Evolutionary conservation across 805 yeast genomes (phyloP).

Genomic region (Pichia scutulata): DNA sequence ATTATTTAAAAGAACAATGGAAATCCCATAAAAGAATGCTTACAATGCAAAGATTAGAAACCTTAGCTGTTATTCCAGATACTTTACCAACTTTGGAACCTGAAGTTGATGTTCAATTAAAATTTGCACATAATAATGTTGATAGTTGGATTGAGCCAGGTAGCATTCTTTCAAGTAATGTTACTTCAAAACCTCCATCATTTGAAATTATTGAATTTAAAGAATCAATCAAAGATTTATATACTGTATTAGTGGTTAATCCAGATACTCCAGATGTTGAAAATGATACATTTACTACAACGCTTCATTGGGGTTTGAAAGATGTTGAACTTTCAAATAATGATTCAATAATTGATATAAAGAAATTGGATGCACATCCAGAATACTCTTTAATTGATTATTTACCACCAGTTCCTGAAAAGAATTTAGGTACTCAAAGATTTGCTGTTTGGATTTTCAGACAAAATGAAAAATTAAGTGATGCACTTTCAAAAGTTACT

Average conservation of each 20-base stretch:
- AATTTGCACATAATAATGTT: conserved; percentile 57
- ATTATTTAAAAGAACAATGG: conserved; percentile 66
- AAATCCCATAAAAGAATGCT: conserved; percentile 60
- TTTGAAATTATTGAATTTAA: conserved; percentile 69
- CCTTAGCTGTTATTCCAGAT: conserved; percentile 81
- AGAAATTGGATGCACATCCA: conserved; percentile 28
- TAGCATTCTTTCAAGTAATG: conserved; percentile 58
- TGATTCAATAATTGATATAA: conserved; percentile 47
- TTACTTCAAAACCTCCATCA: conserved; percentile 69
- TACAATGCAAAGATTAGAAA: conserved; percentile 87
- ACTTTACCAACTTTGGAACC: conserved; percentile 88
- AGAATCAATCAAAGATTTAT: conserved; percentile 42
- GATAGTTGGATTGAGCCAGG: conserved; percentile 79
- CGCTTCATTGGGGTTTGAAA: conserved; percentile 68
- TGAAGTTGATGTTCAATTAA: conserved; percentile 61
- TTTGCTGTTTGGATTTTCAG: conserved; percentile 86
- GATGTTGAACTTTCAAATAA: conserved; percentile 55
- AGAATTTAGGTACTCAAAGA: conserved; percentile 77
- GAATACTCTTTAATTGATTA: conserved; percentile 49
- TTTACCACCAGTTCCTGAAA: conserved; percentile 82
- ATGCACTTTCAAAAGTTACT: conserved; percentile 17
- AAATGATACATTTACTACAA: conserved; percentile 60
- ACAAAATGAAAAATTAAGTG: conserved; percentile 36
- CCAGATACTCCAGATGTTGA: conserved; percentile 83
- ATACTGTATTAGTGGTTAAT: conserved; percentile 76